Conservation (phyloP, 2,329 filamentous ascomycete species). For the Trichoderma sp. region DNA sequence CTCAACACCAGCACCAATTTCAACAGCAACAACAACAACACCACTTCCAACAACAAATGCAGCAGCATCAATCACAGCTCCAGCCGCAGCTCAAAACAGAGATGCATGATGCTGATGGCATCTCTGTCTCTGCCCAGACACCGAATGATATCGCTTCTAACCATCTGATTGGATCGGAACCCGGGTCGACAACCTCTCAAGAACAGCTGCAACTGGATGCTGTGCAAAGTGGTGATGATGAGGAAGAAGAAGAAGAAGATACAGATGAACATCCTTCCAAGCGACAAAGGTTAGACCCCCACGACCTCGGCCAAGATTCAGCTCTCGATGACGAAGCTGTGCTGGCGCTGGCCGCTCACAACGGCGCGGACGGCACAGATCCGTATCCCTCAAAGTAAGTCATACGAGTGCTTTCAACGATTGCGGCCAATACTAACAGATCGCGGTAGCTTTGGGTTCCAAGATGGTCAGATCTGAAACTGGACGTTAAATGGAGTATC, state of each 20-base stretch:
- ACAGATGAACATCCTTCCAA: slow-evolving; percentile 40
- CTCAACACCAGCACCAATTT: background rate
- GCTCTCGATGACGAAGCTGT: slow-evolving; percentile 46
- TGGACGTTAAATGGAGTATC: background rate
- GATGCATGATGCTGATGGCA: slow-evolving; percentile 2
- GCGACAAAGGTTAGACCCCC: slow-evolving; percentile 38
- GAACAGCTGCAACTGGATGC: slow-evolving; percentile 18
- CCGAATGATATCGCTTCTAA: slow-evolving; percentile 7
- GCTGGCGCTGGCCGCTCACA: slow-evolving; percentile 47
- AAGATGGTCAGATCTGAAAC: slow-evolving; percentile 35
- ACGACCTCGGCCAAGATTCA: slow-evolving; percentile 25
- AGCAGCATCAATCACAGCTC: slow-evolving; percentile 3
- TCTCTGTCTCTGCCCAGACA: background rate
- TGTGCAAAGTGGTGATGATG: slow-evolving; percentile 28
- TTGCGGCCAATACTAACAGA: background rate
- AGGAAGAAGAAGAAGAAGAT: slow-evolving; percentile 23
- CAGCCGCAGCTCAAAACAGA: background rate
- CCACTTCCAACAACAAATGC: background rate
- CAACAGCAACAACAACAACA: background rate
- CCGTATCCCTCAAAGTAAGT: slow-evolving; percentile 45
- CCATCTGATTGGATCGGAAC: slow-evolving; percentile 13
- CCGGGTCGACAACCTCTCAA: slow-evolving; percentile 4
- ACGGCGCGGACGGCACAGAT: slow-evolving; percentile 37
- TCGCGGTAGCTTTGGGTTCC: slow-evolving; percentile 39
- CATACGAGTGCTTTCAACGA: background rate